Evolutionary conservation across 2,329 filamentous ascomycete species (phyloP), one percentile per base, ranked within the genome.

Genomic region (Hymenotorrendiella dingleyae): DNA sequence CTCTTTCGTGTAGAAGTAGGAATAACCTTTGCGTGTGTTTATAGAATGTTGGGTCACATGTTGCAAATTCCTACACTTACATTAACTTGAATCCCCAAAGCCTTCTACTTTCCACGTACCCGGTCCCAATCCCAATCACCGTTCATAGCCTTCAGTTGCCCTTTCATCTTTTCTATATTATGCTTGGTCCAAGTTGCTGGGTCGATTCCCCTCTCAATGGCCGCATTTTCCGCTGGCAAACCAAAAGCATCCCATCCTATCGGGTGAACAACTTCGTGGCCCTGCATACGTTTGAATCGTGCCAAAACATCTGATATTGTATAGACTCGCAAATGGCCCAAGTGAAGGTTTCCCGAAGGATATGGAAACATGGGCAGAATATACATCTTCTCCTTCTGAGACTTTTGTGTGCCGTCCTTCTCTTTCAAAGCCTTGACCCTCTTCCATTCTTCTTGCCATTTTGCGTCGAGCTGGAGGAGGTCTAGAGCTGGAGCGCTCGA

Each of bases 211-310:
- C 84, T 72, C 64, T 94, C 86, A 44, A 94, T 84, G 7, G 89
- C 89, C 14, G 89, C 89, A 66, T 95, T 95, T 64, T 95, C 89
- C 32, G 89, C 89, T 9, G 89, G 89, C 43, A 95, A 68, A 2
- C 89, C 89, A 66, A 95, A 94, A 4, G 87, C 86, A 69, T 95
- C 89, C 88, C 89, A 95, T 9, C 89, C 89, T 75, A 94, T 94
- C n/a, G 89, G 87, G 50, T 94, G 77, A 40, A 94, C 65, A 23
- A 94, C 86, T 42, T 84, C 67, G 53, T 80, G 72, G 12, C 88
- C 88, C 53, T 82, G 79, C 67, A 94, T 80, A 20, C 74, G 75
- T 55, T 82, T 78, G 59, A 82, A 94, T 41, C 89, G 77, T 11
- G 87, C 80, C 40, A 94, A 67, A 8, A 90, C 84, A 67, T 95